These are phyloP conservation scores for Camelina hispida DNA, from an alignment of 345 rosid species.

Conservation along the genomic window DNA sequence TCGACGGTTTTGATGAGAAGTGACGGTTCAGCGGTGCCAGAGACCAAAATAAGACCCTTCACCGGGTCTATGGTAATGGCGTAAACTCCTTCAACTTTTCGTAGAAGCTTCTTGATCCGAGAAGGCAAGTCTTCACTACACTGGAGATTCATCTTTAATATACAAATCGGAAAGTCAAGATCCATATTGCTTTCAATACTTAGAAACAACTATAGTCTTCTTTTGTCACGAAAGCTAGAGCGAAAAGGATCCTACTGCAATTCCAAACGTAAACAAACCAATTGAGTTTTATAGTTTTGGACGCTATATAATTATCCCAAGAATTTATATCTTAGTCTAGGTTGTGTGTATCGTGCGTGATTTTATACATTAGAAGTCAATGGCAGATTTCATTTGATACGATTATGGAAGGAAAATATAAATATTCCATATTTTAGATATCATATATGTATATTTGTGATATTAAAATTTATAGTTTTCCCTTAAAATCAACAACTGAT, in stretches of 20 bases:
- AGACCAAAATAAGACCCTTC: slow-evolving; percentile 31
- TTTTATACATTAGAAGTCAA: no score
- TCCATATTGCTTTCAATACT: slow-evolving; percentile 2
- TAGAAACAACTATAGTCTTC: neutral
- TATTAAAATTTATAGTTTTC: neutral
- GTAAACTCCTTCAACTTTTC: slow-evolving; percentile 33
- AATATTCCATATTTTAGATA: no score
- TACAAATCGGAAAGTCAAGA: slow-evolving; percentile 34
- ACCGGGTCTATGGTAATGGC: slow-evolving; percentile 30
- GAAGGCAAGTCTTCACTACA: slow-evolving; percentile 16
- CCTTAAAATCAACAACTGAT: neutral
- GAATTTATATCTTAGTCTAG: neutral
- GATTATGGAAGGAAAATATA: no score
- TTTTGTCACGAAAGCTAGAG: neutral
- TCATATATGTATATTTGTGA: neutral
- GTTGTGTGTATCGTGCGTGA: no score
- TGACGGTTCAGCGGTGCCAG: slow-evolving; percentile 20
- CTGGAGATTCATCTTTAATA: slow-evolving; percentile 33
- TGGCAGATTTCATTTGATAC: no score
- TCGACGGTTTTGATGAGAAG: slow-evolving; percentile 20
- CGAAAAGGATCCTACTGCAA: neutral
- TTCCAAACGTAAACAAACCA: neutral
- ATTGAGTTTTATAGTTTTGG: neutral
- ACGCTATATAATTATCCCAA: neutral
- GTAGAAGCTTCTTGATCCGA: slow-evolving; percentile 28